Evolutionary conservation across 2,329 filamentous ascomycete genomes (phyloP), one percentile per base, ranked within the genome.

Genomic region (Aspergillus glaucus): DNA sequence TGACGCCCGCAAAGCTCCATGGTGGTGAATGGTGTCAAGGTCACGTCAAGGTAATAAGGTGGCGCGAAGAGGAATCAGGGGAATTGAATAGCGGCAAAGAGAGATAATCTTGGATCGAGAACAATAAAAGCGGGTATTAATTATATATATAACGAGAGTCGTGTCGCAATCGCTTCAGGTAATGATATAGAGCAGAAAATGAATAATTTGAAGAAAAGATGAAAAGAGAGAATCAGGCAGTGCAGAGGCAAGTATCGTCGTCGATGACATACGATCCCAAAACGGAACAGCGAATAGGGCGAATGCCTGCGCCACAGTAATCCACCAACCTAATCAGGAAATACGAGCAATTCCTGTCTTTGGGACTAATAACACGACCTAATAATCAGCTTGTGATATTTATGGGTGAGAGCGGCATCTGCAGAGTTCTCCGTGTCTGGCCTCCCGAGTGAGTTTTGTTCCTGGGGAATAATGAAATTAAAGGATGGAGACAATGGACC

Each of bases 1-100:
- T 81, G 84, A 58, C 85, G 83, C 63, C 85, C 84, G 68, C 86
- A 87, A 54, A 83, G 72, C 62, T 75, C 70, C 76, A 79, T 78
- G 50, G 57, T 66, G 61, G 51, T 44, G 26, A 47, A 28, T 37
- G 36, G 19, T 19, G n/a, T 15, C n/a, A 15, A 19, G n/a, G n/a
- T 39, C 26, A 30, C 26, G 26, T 30, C 26, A 30, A 7, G 41
- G 22, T n/a, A 14, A 7, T 26, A 21, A 42, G 19, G 40, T 42
- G 40, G 40, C 21, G 21, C 19, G 17, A n/a, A 14, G 21, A 22
- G 17, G 34, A 37, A 37, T 19, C n/a, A 19, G 37, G 37, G 17
- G 37, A 19, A 40, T 36, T 36, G 5, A 36, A 36, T 14, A 10
- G 32, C 26, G 26, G 8, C 26, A 28, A 28, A 36, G 34, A 36